A percentile compares a stretch with the other conserved stretches of the same genome.
These are phyloP conservation scores for Arabidopsis arenosa DNA, from an alignment of 345 rosid genomes.

Conservation along the genomic window DNA sequence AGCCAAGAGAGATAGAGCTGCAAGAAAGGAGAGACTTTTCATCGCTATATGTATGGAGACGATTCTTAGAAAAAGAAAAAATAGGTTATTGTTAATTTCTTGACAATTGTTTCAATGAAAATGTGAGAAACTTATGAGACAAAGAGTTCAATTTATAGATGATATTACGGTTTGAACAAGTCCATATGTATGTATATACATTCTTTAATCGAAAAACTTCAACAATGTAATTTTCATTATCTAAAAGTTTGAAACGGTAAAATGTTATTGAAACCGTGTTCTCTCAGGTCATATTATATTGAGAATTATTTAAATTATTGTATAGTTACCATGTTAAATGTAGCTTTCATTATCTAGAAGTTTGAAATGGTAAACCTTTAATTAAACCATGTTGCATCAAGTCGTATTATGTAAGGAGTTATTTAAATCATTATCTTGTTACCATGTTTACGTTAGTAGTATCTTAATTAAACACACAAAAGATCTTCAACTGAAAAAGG, in stretches of 20 bases:
- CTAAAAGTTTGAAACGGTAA: slow-evolving; percentile 15
- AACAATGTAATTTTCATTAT: slow-evolving; percentile 1
- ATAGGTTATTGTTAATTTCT: not conserved
- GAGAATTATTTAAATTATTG: not conserved
- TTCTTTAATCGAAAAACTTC: not conserved
- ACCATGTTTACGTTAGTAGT: not conserved
- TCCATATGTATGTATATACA: not conserved
- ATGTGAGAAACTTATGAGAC: slow-evolving; percentile 15
- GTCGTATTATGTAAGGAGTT: not conserved
- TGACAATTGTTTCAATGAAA: not conserved
- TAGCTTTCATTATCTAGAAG: slow-evolving; percentile 18
- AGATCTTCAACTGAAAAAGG: slow-evolving; percentile 5
- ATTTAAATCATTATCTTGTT: slow-evolving; percentile 5
- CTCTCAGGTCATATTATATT: not conserved
- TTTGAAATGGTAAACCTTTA: slow-evolving; percentile 28
- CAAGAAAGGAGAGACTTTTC: slow-evolving; percentile 17
- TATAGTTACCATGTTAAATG: not conserved
- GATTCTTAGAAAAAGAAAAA: not conserved
- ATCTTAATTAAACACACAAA: not conserved
- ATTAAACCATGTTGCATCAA: not conserved
- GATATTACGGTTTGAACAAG: slow-evolving; percentile 17
- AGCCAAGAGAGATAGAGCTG: slow-evolving; percentile 28
- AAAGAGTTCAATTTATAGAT: slow-evolving; percentile 15
- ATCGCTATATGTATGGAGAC: slow-evolving; percentile 4
- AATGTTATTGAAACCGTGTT: not conserved